Conservation (phyloP, 208 protist genomes). For the Naegleria lovaniensis region DNA sequence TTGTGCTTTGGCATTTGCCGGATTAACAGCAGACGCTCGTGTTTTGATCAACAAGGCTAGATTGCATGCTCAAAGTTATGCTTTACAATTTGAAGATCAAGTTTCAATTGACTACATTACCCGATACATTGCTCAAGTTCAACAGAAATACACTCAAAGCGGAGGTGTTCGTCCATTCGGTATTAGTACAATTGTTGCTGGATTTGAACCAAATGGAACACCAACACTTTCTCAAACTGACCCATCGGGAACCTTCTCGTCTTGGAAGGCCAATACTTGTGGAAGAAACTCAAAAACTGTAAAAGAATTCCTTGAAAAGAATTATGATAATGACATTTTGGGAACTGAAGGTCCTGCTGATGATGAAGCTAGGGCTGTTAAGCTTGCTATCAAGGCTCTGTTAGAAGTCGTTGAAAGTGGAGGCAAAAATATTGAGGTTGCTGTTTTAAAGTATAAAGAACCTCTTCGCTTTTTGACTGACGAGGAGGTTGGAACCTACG, state of each 20-base stretch:
- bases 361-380: slow-evolving; percentile 78
- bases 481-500: neutral
- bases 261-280: slow-evolving; percentile 77
- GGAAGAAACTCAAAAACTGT: slow-evolving; percentile 94
- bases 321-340: slow-evolving; percentile 80
- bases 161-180: slow-evolving; percentile 98
- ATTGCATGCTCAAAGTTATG: slow-evolving; percentile 96
- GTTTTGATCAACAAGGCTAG: slow-evolving; percentile 97
- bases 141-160: slow-evolving; percentile 95
- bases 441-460: slow-evolving; percentile 42
- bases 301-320: slow-evolving; percentile 98
- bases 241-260: slow-evolving; percentile 74
- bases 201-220: slow-evolving; percentile 92
- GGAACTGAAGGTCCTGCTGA: slow-evolving; percentile 24
- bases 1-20: slow-evolving; percentile 95
- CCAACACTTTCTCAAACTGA: slow-evolving; percentile 88
- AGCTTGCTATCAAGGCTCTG: slow-evolving; percentile 94
- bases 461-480: neutral
- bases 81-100: slow-evolving; percentile 95
- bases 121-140: slow-evolving; percentile 90
- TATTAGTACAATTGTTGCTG: slow-evolving; percentile 96
- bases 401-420: slow-evolving; percentile 87
- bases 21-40: slow-evolving; percentile 96
- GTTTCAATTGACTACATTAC: slow-evolving; percentile 95
- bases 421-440: slow-evolving; percentile 79